Base-by-base conservation (phyloP, 164 flowering plant genomes). In the Stephania yunnanensis region DNA sequence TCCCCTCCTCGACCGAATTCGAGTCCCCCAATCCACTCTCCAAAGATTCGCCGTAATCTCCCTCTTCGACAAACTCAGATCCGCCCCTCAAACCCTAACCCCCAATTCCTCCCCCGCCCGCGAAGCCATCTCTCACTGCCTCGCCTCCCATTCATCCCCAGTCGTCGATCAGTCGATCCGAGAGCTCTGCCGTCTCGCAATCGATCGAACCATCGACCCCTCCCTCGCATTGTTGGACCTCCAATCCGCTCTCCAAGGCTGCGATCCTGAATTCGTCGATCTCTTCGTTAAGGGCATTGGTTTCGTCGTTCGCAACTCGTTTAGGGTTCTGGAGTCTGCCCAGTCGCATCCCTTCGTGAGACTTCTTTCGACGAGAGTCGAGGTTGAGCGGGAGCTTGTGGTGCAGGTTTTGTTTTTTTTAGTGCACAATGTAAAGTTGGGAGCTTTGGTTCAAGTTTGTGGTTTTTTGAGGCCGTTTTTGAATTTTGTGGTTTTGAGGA, bases 131-230 rank as follows among this genome's bases (percentile, higher is more conserved):
- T 80, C 89, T 45, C 84, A 81, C 55, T 94, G 97, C 79, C 92
- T 94, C 74, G 66, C 36, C 69, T 89, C 94, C 42, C n/a, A 76
- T 2, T 87, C 93, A 9, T 69, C 91, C 6, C 80, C 91, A 10
- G 95, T 92, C 25, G 86, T 89, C 79, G 98, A 96, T 71, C 98
- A 92, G 61, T 83, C 99, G 0, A 86, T 93, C 7, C 91, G 97
- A 10, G 95, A 94, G 80, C 84, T 91, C 17, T 96, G 99, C 76
- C 89, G 90, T 48, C 84, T 91, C 67, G 99, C 89, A 12, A 79
- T 71, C 7, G 85, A 86, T 44, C 85, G 88, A 5, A 75, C 75
- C n/a, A 44, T 90, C 52, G 85, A 84, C 15, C 20, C 85, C 50
- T 79, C 89, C 36, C 74, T 72, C 48, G 99, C 82, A 0, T 71